Conservation (phyloP, 768 basidiomycete species). For the Amanita muscaria region DNA sequence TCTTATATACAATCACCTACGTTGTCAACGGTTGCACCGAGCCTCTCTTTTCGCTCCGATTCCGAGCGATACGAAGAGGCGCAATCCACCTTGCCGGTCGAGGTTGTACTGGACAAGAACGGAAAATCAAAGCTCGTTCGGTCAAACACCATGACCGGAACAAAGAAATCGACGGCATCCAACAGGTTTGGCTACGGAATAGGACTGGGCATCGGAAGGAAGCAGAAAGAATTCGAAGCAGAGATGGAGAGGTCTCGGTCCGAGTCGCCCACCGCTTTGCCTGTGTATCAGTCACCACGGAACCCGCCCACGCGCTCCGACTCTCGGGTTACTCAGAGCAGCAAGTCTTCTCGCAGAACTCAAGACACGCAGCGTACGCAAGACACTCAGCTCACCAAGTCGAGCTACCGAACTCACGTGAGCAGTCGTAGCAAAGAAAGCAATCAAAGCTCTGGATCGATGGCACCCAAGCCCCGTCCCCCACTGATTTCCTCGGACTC, state of each 20-base stretch:
- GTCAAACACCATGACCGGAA: slow-evolving; percentile 47
- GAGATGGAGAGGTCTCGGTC: slow-evolving; percentile 20
- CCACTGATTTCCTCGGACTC: slow-evolving; percentile 50
- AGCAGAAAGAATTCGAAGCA: slow-evolving; percentile 32
- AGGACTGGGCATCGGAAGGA: slow-evolving; percentile 56
- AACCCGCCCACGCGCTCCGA: slow-evolving; percentile 23
- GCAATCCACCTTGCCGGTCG: slow-evolving; percentile 22
- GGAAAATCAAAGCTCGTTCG: slow-evolving; percentile 36
- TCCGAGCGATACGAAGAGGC: slow-evolving; percentile 52
- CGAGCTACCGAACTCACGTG: no score
- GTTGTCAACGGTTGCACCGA: slow-evolving; percentile 33
- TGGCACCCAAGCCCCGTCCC: slow-evolving; percentile 28
- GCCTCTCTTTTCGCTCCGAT: slow-evolving; percentile 50
- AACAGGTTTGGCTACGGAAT: slow-evolving; percentile 65
- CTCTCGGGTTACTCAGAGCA: slow-evolving; percentile 31
- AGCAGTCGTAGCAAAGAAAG: no score
- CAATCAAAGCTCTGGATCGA: no score
- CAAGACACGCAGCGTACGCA: slow-evolving; percentile 19
- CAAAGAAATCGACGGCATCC: slow-evolving; percentile 40
- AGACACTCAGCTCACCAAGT: slow-evolving; percentile 20
- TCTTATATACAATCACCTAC: slow-evolving; percentile 38
- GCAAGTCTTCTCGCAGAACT: slow-evolving; percentile 28
- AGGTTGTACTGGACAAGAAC: slow-evolving; percentile 26
- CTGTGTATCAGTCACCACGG: slow-evolving; percentile 11
- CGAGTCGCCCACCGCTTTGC: slow-evolving; percentile 10